A percentile compares a stretch with the other conserved stretches of the same genome.
phyloP scores from a whole-genome alignment of 2,329 filamentous ascomycete species.

The Alternaria ventricosa region DNA sequence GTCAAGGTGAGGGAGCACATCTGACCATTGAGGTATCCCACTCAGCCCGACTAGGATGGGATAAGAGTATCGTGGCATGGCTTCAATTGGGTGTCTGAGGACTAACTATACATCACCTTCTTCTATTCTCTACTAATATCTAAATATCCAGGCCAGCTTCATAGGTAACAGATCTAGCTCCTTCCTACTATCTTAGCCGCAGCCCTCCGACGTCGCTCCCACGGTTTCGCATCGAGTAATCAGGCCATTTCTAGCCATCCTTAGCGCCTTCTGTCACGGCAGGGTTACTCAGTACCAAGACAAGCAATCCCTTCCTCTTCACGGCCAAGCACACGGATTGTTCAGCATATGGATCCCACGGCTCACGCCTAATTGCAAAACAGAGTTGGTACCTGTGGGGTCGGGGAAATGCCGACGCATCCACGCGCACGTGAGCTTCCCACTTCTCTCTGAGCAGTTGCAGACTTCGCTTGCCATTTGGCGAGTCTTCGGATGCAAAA shows the following conservation, averaged over 20 bases:
- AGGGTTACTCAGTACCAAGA: neutral
- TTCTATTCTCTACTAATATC: neutral
- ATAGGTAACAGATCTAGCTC: neutral
- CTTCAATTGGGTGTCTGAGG: neutral
- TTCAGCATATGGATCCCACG: slow-evolving; percentile 24
- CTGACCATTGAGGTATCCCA: neutral
- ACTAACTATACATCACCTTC: neutral
- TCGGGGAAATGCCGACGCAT: slow-evolving; percentile 21
- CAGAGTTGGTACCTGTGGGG: slow-evolving; percentile 11
- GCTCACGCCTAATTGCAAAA: slow-evolving; percentile 8
- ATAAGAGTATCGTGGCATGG: neutral
- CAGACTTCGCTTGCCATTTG: slow-evolving; percentile 4
- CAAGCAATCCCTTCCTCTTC: neutral
- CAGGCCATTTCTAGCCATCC: neutral
- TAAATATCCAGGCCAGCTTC: neutral
- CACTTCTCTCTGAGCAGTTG: neutral
- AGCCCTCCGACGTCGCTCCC: neutral
- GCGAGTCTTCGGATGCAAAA: slow-evolving; percentile 17
- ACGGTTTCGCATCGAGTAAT: neutral
- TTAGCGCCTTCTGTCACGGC: neutral
- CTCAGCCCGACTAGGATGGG: neutral
- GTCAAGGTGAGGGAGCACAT: neutral
- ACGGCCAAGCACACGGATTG: slow-evolving; percentile 14
- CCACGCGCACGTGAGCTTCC: slow-evolving; percentile 21
- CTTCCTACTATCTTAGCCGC: neutral